Evolutionary conservation across 805 yeast species (phyloP).

Genomic region (Sungouiozyma intestinalis): DNA sequence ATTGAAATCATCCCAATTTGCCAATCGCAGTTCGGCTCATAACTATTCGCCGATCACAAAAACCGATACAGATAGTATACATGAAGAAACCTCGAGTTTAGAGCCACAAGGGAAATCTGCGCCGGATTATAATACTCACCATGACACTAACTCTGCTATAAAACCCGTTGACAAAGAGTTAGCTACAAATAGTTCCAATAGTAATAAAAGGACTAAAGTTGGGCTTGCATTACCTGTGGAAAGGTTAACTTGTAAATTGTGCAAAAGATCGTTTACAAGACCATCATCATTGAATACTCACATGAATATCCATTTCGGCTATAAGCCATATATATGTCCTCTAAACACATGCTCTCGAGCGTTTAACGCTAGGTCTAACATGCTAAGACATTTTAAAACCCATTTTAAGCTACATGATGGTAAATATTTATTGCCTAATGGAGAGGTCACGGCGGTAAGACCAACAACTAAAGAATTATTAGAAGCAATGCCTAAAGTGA

Average conservation of each 20-base stretch:
- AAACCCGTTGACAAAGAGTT: too few species aligned
- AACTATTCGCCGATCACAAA: background rate
- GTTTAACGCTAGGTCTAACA: constrained; percentile 34
- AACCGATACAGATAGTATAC: too few species aligned
- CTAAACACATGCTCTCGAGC: constrained; percentile 51
- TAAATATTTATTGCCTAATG: constrained; percentile 14
- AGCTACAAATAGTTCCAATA: too few species aligned
- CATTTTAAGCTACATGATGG: constrained; percentile 17
- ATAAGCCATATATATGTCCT: constrained; percentile 74
- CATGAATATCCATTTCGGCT: constrained; percentile 75
- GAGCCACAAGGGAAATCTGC: too few species aligned
- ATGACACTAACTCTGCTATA: too few species aligned
- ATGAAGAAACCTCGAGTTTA: too few species aligned
- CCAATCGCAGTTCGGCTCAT: background rate
- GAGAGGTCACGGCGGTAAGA: constrained; percentile 8
- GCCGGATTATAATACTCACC: too few species aligned
- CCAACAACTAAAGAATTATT: constrained; percentile 13
- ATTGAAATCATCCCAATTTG: background rate
- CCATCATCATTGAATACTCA: constrained; percentile 83
- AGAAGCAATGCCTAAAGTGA: background rate
- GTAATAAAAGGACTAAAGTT: too few species aligned
- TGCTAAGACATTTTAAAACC: constrained; percentile 23
- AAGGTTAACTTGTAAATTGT: constrained; percentile 41
- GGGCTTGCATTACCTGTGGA: background rate
- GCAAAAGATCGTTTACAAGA: constrained; percentile 72